Evolutionary conservation across 805 yeast species (phyloP).

Genomic region (Nakazawaea pomicola): DNA sequence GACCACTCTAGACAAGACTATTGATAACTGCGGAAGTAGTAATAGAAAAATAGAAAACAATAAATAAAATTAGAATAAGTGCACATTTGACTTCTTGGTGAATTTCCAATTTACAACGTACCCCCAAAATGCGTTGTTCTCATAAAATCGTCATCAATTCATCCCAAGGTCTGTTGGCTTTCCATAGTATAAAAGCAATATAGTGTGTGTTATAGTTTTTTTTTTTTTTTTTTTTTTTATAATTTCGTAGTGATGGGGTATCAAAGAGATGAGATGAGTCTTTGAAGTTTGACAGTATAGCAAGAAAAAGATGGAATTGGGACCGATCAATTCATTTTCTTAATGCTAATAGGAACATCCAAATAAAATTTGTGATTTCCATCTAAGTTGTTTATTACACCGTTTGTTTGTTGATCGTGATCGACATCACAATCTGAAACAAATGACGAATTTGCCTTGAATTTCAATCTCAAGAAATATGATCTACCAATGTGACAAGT

Average conservation of each 20-base stretch:
- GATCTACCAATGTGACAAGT: constrained; percentile 51
- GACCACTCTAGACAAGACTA: constrained; percentile 1
- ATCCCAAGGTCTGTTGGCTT: no score
- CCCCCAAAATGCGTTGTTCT: neutral
- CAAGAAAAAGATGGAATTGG: neutral
- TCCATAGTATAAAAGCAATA: no score
- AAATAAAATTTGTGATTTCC: constrained; percentile 11
- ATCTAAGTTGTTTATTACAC: constrained; percentile 3
- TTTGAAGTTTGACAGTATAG: no score
- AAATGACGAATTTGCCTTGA: neutral
- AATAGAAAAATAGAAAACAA: neutral
- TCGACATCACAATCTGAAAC: neutral
- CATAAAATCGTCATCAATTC: neutral
- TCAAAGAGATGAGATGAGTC: no score
- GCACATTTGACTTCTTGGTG: no score
- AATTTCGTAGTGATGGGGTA: neutral
- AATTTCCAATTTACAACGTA: no score
- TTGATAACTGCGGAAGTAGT: neutral
- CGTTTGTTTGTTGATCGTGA: neutral
- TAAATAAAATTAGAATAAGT: no score
- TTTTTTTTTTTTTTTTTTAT: neutral
- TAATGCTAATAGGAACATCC: constrained; percentile 12
- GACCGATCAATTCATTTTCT: constrained; percentile 9
- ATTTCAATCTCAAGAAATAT: constrained; percentile 29
- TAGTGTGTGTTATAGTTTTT: neutral